phyloP scores from a whole-genome alignment of 257 asterid species.

The Fraxinus excelsior region DNA sequence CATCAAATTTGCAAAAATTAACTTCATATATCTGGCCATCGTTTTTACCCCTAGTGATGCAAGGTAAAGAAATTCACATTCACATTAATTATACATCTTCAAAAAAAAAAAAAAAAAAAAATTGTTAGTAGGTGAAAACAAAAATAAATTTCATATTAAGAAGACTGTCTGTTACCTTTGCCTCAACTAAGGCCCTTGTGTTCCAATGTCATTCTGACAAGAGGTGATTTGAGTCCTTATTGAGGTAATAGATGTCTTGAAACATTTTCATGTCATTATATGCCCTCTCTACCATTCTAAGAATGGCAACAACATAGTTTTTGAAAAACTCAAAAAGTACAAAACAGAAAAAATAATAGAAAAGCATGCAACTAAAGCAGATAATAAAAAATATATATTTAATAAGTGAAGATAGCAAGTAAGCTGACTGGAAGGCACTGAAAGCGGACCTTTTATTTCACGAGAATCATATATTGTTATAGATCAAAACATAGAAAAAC shows the following conservation, averaged over 20 bases:
- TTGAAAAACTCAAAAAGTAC: neutral
- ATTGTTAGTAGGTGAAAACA: neutral
- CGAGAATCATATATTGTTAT: neutral
- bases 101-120: no score
- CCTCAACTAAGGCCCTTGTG: neutral
- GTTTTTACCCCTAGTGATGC: neutral
- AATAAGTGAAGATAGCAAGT: neutral
- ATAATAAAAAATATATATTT: neutral
- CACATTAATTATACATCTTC: no score
- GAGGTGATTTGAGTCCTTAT: neutral
- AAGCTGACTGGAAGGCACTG: neutral
- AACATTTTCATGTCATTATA: neutral
- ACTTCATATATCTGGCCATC: neutral
- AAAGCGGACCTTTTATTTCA: neutral
- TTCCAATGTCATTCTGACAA: neutral
- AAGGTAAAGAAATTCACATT: neutral
- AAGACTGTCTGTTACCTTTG: neutral
- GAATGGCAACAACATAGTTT: neutral
- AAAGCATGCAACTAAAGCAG: neutral
- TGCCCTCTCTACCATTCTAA: neutral
- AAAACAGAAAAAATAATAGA: neutral
- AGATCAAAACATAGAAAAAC: neutral
- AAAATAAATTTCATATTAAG: neutral
- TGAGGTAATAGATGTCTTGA: neutral
- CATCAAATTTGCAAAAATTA: neutral